Evolutionary conservation across 1,284 basidiomycete genomes (phyloP).

Genomic region (Kalmanozyma brasiliensis): DNA sequence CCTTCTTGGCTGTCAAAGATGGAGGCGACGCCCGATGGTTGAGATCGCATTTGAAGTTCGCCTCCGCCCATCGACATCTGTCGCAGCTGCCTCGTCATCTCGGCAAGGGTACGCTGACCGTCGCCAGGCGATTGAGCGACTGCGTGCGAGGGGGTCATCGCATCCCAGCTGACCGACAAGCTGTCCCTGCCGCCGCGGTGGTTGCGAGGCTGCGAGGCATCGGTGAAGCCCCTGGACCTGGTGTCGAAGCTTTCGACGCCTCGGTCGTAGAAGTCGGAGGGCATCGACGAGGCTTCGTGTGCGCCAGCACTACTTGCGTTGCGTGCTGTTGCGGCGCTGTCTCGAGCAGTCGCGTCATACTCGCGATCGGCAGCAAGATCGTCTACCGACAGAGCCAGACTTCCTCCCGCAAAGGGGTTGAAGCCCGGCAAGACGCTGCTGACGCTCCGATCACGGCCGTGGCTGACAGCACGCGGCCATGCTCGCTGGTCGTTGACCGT

Average conservation of each 20-base stretch:
- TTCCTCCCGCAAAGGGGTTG: conserved; percentile 44
- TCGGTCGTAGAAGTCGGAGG: conserved; percentile 33
- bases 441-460: conserved; percentile 32
- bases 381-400: conserved; percentile 53
- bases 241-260: conserved; percentile 19
- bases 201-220: conserved; percentile 4
- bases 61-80: conserved; percentile 41
- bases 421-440: conserved; percentile 31
- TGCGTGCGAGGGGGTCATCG: conserved; percentile 31
- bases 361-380: conserved; percentile 50
- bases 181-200: conserved; percentile 29
- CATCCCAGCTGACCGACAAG: conserved; percentile 50
- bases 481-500: not conserved
- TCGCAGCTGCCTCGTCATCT: conserved; percentile 40
- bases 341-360: conserved; percentile 19
- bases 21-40: conserved; percentile 5
- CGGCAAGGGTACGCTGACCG: conserved; percentile 29
- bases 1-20: conserved; percentile 40
- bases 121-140: conserved; percentile 26
- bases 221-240: conserved; percentile 16
- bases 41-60: conserved; percentile 5
- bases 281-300: conserved; percentile 56
- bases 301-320: conserved; percentile 26
- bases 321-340: not conserved
- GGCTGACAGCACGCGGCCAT: conserved; percentile 22